Conservation (phyloP, 805 yeast species). For the Kuraishia cidri region DNA sequence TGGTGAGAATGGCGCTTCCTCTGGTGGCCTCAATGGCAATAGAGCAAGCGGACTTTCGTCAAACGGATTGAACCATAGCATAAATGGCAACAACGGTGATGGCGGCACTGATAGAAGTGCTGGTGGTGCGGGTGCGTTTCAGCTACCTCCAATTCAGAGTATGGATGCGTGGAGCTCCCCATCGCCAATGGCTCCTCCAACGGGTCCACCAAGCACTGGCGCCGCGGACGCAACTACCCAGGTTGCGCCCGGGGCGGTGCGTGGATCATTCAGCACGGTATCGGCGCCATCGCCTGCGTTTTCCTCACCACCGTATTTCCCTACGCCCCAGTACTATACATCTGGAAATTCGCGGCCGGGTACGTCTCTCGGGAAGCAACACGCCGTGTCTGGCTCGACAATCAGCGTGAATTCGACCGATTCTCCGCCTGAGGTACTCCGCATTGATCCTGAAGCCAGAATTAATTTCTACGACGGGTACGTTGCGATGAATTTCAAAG, state of each 20-base stretch:
- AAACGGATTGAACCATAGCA: no score
- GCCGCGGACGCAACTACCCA: neutral
- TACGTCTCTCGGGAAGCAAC: no score
- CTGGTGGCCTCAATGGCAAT: no score
- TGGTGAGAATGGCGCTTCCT: neutral
- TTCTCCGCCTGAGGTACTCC: neutral
- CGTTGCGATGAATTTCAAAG: slow-evolving; percentile 30
- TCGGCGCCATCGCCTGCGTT: neutral
- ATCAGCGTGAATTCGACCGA: neutral
- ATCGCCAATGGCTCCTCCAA: neutral
- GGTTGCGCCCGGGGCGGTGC: neutral
- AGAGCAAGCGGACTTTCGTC: no score
- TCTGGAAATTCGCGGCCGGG: no score
- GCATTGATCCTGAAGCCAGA: slow-evolving; percentile 18
- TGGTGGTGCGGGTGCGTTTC: neutral
- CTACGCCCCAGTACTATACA: no score
- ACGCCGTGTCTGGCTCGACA: no score
- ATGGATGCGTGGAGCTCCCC: neutral
- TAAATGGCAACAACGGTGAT: neutral
- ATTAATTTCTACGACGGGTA: slow-evolving; percentile 33
- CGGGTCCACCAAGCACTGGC: neutral
- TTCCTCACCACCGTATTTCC: neutral
- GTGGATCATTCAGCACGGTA: no score
- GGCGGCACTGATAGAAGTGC: neutral
- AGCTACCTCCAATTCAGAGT: slow-evolving; percentile 1